Conservation (phyloP, 352 stramenopile genomes). For the Elongisporangium undulatum region DNA sequence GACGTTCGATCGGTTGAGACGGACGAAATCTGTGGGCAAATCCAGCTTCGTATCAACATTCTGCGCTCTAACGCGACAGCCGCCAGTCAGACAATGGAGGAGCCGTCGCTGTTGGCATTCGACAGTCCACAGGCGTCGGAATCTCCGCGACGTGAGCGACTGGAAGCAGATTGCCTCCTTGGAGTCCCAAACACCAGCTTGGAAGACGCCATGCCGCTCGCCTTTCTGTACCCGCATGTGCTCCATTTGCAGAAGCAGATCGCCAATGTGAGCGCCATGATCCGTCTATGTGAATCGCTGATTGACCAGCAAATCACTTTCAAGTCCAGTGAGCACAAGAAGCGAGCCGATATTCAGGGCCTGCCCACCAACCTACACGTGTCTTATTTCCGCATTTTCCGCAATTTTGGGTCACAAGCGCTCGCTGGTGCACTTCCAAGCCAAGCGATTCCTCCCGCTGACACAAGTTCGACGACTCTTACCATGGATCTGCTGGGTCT, state of each 20-base stretch:
- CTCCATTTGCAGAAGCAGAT: constrained; percentile 63
- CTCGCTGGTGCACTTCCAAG: neutral
- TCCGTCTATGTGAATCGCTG: constrained; percentile 56
- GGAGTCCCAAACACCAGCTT: constrained; percentile 31
- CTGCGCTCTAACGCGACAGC: constrained; percentile 35
- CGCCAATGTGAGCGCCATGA: constrained; percentile 56
- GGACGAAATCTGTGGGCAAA: constrained; percentile 61
- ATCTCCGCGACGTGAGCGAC: constrained; percentile 24
- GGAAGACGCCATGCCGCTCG: constrained; percentile 59
- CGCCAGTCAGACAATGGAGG: neutral
- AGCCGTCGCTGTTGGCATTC: neutral
- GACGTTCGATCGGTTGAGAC: constrained; percentile 54
- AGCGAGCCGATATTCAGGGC: constrained; percentile 70
- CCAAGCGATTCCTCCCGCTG: neutral
- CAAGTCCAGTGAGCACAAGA: constrained; percentile 82
- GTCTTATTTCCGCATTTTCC: constrained; percentile 78
- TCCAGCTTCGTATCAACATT: constrained; percentile 73
- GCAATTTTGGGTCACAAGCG: constrained; percentile 38
- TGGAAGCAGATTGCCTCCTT: constrained; percentile 34
- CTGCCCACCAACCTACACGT: constrained; percentile 85
- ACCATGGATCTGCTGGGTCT: constrained; percentile 41
- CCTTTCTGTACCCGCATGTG: constrained; percentile 73
- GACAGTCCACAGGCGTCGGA: neutral
- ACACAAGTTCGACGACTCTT: neutral
- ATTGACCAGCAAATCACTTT: constrained; percentile 75